Percentiles rank a stretch among this genome's conserved stretches.
Conservation (phyloP, 805 yeast species). For the Ogataea salicorniae region DNA sequence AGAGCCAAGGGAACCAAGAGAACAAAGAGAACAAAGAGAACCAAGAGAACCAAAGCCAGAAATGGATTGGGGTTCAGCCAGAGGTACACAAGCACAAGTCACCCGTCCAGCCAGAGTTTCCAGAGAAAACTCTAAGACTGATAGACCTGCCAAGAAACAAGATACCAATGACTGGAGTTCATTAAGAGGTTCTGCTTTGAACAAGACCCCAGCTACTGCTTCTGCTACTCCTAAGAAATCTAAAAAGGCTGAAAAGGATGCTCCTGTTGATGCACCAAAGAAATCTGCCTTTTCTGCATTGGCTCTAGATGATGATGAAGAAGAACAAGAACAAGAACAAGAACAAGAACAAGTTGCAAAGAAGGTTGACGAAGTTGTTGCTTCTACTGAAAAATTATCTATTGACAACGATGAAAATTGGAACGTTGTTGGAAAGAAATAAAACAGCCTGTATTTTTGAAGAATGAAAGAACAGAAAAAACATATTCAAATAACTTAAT, state of each 20-base stretch:
- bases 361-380: slow-evolving; percentile 5
- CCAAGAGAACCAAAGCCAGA: slow-evolving; percentile 1
- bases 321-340: slow-evolving; percentile 38
- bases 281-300: slow-evolving; percentile 48
- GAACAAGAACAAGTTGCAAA: slow-evolving; percentile 25
- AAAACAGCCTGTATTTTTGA: not conserved
- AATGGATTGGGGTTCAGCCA: slow-evolving; percentile 35
- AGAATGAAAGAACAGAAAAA: not conserved
- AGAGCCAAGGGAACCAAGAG: slow-evolving; percentile 22
- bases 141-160: slow-evolving; percentile 5
- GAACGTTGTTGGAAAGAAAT: slow-evolving; percentile 40
- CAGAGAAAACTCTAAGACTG: slow-evolving; percentile 7
- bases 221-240: slow-evolving; percentile 8
- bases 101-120: slow-evolving; percentile 8
- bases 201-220: slow-evolving; percentile 2
- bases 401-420: slow-evolving; percentile 38
- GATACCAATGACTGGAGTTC: slow-evolving; percentile 18
- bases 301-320: slow-evolving; percentile 45
- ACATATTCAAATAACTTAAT: not conserved
- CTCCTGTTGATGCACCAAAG: slow-evolving; percentile 26
- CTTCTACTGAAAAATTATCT: slow-evolving; percentile 32
- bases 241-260: slow-evolving; percentile 21
- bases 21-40: slow-evolving; percentile 33
- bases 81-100: slow-evolving; percentile 27
- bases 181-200: slow-evolving; percentile 23